phyloP scores from a whole-genome alignment of 2,329 filamentous ascomycete genomes.

The Phoma sp. region DNA sequence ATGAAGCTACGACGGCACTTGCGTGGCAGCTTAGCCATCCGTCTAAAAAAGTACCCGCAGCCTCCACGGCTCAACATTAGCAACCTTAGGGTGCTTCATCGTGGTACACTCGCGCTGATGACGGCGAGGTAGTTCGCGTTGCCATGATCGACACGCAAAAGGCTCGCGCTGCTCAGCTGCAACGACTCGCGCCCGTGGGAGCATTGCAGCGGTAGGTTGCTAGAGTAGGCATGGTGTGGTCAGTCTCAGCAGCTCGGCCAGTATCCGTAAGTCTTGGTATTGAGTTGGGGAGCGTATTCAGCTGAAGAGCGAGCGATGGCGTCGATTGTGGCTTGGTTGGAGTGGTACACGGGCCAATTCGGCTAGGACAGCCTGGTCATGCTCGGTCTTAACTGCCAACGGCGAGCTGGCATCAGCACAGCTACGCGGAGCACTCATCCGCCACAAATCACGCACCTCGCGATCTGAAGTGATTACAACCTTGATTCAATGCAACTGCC shows the following conservation, averaged over 20 bases:
- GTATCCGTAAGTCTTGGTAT: slow-evolving; percentile 31
- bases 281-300: slow-evolving; percentile 33
- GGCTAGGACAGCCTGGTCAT: slow-evolving; percentile 28
- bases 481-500: slow-evolving; percentile 6
- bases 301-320: slow-evolving; percentile 43
- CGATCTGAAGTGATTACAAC: slow-evolving; percentile 7
- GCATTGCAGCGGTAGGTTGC: slow-evolving; percentile 43
- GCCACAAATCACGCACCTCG: slow-evolving; percentile 16
- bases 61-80: slow-evolving; percentile 2
- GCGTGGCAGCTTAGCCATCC: slow-evolving; percentile 10
- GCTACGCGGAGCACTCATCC: slow-evolving; percentile 10
- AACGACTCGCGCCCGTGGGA: slow-evolving; percentile 39
- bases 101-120: slow-evolving; percentile 16
- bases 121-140: slow-evolving; percentile 22
- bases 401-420: slow-evolving; percentile 17
- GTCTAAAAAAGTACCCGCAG: slow-evolving; percentile 7
- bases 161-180: slow-evolving; percentile 45
- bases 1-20: slow-evolving; percentile 15
- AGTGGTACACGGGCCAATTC: slow-evolving; percentile 22
- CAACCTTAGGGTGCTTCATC: slow-evolving; percentile 6
- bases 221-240: slow-evolving; percentile 37
- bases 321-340: slow-evolving; percentile 37
- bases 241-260: slow-evolving; percentile 33
- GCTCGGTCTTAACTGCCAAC: slow-evolving; percentile 22
- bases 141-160: slow-evolving; percentile 34